Percentiles rank a stretch among this genome's conserved stretches.
These are phyloP conservation scores for Phytophthora agathidicida DNA, from an alignment of 352 stramenopile genomes.

Conservation along the genomic window DNA sequence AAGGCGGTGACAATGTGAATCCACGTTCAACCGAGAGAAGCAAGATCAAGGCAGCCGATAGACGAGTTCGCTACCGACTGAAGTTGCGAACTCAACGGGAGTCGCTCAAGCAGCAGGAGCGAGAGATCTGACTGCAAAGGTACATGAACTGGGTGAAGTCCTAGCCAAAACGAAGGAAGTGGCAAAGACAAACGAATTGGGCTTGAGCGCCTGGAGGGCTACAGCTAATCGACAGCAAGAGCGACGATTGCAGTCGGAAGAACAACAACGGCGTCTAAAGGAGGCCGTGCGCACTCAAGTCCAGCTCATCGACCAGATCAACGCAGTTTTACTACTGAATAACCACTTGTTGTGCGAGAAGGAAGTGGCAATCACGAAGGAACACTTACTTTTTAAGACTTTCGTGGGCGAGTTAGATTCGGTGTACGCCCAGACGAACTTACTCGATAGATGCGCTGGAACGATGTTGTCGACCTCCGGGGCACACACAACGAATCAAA, in stretches of 20 bases:
- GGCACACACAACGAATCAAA: neutral
- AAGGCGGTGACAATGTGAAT: too few relatives aligned
- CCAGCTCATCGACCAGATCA: conserved; percentile 10
- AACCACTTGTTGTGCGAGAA: neutral
- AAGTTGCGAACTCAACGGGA: conserved; percentile 16
- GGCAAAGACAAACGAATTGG: conserved; percentile 5
- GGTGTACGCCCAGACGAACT: conserved; percentile 21
- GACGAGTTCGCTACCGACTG: conserved; percentile 13
- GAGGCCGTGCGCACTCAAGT: conserved; percentile 1
- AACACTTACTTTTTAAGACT: conserved; percentile 11
- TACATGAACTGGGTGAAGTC: neutral
- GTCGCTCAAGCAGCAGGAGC: conserved; percentile 19
- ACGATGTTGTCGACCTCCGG: neutral
- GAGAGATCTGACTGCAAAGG: conserved; percentile 4
- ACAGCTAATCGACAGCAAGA: conserved; percentile 24
- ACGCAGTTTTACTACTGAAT: neutral
- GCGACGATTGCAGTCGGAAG: conserved; percentile 17
- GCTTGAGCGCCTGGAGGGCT: conserved; percentile 16
- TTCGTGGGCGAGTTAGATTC: conserved; percentile 27
- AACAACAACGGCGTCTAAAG: conserved; percentile 13
- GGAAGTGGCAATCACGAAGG: neutral
- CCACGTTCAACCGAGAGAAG: neutral
- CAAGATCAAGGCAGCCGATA: conserved; percentile 11
- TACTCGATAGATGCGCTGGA: neutral
- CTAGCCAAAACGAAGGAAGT: conserved; percentile 1